phyloP scores from a whole-genome alignment of 202 grass and related monocot genomes.

The Schoenoplectus triqueter region DNA sequence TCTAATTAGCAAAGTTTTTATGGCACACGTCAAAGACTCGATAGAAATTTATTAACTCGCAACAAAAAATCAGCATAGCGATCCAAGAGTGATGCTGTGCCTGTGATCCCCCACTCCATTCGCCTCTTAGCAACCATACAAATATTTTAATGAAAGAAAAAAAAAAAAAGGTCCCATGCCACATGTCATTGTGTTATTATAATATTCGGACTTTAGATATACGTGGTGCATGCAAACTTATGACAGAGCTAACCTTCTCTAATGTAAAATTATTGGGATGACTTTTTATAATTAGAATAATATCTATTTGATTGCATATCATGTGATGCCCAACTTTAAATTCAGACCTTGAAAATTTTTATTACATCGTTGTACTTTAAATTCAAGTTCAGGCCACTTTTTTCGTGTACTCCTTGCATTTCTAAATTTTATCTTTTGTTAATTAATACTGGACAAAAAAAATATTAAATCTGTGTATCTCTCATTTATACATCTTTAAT shows the following conservation, averaged over 20 bases:
- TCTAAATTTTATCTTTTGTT: background rate
- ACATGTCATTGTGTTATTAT: slow-evolving; percentile 7
- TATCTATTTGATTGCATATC: background rate
- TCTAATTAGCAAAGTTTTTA: too few relatives aligned
- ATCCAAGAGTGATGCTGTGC: background rate
- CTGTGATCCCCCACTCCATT: slow-evolving; percentile 15
- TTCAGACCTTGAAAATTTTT: background rate
- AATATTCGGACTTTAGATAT: background rate
- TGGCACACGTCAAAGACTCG: too few relatives aligned
- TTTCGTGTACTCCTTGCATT: background rate
- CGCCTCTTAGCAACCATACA: slow-evolving; percentile 15
- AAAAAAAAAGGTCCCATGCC: background rate
- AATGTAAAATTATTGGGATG: slow-evolving; percentile 8
- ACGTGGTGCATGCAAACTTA: slow-evolving; percentile 29
- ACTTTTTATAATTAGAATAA: slow-evolving; percentile 14
- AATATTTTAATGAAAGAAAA: slow-evolving; percentile 25
- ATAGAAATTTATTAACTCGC: background rate
- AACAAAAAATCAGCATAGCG: background rate
- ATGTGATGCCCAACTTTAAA: slow-evolving; percentile 19
- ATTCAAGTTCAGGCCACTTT: background rate
- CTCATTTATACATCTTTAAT: too few relatives aligned
- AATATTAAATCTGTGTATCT: background rate
- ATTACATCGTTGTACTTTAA: background rate
- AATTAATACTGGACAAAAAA: background rate
- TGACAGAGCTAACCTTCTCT: background rate